A percentile compares a stretch with the other conserved stretches of the same genome.
Conservation (phyloP, 2,329 filamentous ascomycete species). For the Pyrenophora teres region DNA sequence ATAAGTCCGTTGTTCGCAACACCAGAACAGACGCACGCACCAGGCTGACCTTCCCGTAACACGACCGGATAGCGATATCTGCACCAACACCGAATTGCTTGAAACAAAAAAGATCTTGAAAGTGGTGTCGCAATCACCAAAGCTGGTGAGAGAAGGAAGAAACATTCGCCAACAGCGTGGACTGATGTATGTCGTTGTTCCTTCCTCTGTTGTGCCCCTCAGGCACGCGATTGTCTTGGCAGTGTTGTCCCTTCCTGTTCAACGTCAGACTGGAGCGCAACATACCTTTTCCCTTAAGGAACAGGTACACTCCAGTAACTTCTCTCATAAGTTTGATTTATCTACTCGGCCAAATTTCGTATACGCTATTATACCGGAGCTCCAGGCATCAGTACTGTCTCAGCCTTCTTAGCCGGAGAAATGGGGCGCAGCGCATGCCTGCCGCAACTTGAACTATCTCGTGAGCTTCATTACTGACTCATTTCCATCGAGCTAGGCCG, state of each 20-base stretch:
- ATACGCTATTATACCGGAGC: constrained; percentile 11
- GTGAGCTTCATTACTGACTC: constrained; percentile 22
- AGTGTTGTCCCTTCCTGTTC: constrained; percentile 12
- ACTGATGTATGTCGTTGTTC: constrained; percentile 43
- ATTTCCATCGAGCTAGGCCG: constrained; percentile 26
- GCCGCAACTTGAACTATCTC: constrained; percentile 9
- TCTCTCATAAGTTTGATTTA: neutral
- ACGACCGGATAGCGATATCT: constrained; percentile 18
- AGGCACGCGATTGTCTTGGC: constrained; percentile 25
- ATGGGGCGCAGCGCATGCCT: constrained; percentile 31
- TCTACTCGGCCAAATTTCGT: constrained; percentile 1
- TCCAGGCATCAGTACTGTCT: constrained; percentile 29
- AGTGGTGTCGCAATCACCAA: constrained; percentile 28
- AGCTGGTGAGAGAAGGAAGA: constrained; percentile 16
- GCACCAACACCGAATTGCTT: constrained; percentile 9
- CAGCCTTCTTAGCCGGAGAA: constrained; percentile 27
- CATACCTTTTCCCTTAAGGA: constrained; percentile 2
- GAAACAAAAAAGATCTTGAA: constrained; percentile 16
- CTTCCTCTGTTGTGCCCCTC: constrained; percentile 25
- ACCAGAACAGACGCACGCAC: constrained; percentile 27
- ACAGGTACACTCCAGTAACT: neutral
- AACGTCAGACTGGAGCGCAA: constrained; percentile 10
- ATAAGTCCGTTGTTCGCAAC: constrained; percentile 16
- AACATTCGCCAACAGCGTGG: constrained; percentile 26
- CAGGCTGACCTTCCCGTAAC: constrained; percentile 28